Base-by-base conservation (phyloP, 805 yeast genomes). In the Kuraishia ogatae region DNA sequence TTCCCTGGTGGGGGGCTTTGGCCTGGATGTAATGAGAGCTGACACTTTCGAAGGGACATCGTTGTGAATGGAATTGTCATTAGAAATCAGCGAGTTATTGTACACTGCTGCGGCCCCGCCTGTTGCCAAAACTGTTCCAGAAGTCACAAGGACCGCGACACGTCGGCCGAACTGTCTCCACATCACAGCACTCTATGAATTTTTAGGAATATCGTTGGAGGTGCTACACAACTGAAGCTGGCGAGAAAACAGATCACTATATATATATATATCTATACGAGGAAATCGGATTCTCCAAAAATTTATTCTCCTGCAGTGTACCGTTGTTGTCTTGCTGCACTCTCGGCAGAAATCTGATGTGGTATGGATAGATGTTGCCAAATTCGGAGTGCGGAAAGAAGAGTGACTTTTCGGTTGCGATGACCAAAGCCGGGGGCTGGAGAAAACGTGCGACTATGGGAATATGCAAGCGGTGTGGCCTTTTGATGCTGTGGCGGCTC, bases 1-100 rank as follows among this genome's bases (percentile, higher is more conserved):
- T 2, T 71, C 69, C 66, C 93, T 75, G 0, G 83, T 55, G 24
- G 89, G 88, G 53, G 86, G 85, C 19, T 76, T 61, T 3, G 77
- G 72, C 53, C 73, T 68, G 8, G 72, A 61, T 53, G 77, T 80
- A 21, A 70, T 62, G 53, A 83, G 69, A 2, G 86, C 81, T 51
- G 70, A 67, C 48, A 67, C 58, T 51, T 61, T 64, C 10, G 57
- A 43, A 15, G 5, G 35, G 29, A 23, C 17, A 35, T 35, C 43
- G 43, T 15, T 35, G n/a, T 35, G 43, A 15, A 35, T 35, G 2
- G 17, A 3, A 15, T 35, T 35, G 43, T 35, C 43, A 11, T 35
- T 35, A 15, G 43, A 35, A 35, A 35, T 35, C 4, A 35, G 6
- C 17, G 43, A 35, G 43, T 35, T 28, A 11, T 28, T 35, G 43